These are phyloP conservation scores for Aspergillus spinulosporus DNA, from an alignment of 2,329 filamentous ascomycete genomes.

Conservation along the genomic window DNA sequence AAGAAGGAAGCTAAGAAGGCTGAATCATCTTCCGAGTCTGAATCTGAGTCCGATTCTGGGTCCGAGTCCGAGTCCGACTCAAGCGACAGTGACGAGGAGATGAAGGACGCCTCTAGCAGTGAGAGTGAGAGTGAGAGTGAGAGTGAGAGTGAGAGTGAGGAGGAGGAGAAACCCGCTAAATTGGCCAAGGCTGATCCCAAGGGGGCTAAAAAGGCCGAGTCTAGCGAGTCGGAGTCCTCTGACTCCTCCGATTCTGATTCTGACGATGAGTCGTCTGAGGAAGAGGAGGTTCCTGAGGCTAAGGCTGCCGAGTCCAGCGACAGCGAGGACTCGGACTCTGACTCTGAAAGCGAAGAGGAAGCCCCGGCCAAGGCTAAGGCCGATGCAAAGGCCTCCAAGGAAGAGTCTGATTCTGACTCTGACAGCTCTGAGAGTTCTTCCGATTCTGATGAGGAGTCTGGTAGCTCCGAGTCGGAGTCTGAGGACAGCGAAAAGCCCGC, in stretches of 20 bases:
- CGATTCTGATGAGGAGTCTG: conserved; percentile 1
- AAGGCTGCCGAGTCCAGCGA: conserved; percentile 31
- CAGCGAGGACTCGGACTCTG: conserved; percentile 22
- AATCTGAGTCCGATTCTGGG: too few relatives aligned
- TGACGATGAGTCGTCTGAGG: conserved; percentile 34
- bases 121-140: conserved; percentile 25
- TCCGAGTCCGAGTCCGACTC: conserved; percentile 29
- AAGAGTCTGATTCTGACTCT: conserved; percentile 19
- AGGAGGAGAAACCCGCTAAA: conserved; percentile 31
- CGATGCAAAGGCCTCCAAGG: conserved; percentile 26
- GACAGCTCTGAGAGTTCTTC: conserved; percentile 26
- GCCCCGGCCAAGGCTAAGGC: conserved; percentile 36
- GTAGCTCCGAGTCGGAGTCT: conserved; percentile 33
- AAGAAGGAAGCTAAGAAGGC: conserved; percentile 34
- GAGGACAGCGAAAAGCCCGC: conserved; percentile 38
- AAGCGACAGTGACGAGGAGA: conserved; percentile 38
- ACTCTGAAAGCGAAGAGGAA: conserved; percentile 38
- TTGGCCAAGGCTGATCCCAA: conserved; percentile 28
- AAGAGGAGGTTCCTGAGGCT: conserved; percentile 38
- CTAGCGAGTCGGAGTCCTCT: conserved; percentile 31
- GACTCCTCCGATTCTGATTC: conserved; percentile 20
- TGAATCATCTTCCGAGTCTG: conserved; percentile 28
- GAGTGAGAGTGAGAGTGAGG: too few relatives aligned
- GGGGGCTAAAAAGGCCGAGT: conserved; percentile 29
- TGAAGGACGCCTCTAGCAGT: conserved; percentile 31